Percentiles rank a stretch among this genome's conserved stretches.
These are phyloP conservation scores for Alternaria infectoria DNA, from an alignment of 2,329 filamentous ascomycete species.

Conservation along the genomic window DNA sequence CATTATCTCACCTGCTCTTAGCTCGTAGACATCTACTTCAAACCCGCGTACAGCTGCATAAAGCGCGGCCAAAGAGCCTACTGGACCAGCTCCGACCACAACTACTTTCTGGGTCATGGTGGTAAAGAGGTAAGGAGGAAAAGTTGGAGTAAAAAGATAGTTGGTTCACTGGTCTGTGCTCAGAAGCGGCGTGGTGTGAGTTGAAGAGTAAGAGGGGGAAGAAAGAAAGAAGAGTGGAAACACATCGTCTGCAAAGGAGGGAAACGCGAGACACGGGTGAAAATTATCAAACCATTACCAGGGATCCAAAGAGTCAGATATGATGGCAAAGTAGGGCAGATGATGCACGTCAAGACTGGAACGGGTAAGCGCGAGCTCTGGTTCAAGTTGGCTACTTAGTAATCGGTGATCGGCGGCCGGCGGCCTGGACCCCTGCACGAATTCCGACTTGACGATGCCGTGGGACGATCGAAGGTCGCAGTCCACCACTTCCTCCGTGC, in stretches of 20 bases:
- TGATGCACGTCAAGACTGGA: conserved; percentile 24
- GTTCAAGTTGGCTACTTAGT: conserved; percentile 20
- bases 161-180: neutral
- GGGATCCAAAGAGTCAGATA: conserved; percentile 7
- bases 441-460: conserved; percentile 19
- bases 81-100: conserved; percentile 89
- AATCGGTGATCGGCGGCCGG: conserved; percentile 25
- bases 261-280: neutral
- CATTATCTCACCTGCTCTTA: conserved; percentile 75
- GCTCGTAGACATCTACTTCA: conserved; percentile 91
- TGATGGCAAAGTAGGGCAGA: conserved; percentile 13
- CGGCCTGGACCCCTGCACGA: conserved; percentile 22
- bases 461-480: conserved; percentile 8
- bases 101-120: conserved; percentile 69
- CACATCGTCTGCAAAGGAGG: neutral
- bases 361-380: conserved; percentile 20
- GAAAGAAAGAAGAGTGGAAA: neutral
- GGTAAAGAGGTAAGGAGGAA: neutral
- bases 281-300: conserved; percentile 4
- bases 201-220: neutral
- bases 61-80: conserved; percentile 87
- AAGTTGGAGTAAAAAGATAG: neutral
- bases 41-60: conserved; percentile 90
- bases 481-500: conserved; percentile 21
- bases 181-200: neutral